phyloP scores from a whole-genome alignment of 768 basidiomycete genomes.

The Candolleomyces eurysporus region DNA sequence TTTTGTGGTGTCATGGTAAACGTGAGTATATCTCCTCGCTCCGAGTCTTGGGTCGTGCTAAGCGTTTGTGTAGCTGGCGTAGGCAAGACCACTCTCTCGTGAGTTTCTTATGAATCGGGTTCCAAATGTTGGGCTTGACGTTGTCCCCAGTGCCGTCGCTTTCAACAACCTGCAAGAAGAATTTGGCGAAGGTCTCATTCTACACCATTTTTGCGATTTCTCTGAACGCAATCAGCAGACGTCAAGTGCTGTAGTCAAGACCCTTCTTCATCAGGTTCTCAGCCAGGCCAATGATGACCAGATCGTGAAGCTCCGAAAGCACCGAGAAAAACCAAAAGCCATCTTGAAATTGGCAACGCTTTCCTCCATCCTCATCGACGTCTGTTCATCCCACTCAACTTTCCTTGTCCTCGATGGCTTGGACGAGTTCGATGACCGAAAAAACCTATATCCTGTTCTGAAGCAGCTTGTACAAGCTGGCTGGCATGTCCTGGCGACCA shows the following conservation, averaged over 20 bases:
- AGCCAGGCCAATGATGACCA: background rate
- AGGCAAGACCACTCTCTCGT: background rate
- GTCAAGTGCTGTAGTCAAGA: background rate
- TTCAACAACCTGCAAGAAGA: background rate
- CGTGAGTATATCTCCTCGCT: background rate
- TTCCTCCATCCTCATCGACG: background rate
- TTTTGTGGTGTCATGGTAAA: background rate
- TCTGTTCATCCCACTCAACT: background rate
- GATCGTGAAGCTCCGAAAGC: background rate
- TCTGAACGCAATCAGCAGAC: background rate
- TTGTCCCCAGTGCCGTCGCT: background rate
- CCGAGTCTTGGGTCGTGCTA: no score
- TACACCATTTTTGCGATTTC: constrained; percentile 1
- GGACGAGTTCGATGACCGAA: background rate
- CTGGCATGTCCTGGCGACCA: background rate
- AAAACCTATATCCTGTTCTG: background rate
- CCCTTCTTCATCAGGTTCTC: background rate
- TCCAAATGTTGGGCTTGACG: background rate
- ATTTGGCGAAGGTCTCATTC: background rate
- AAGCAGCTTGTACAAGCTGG: background rate
- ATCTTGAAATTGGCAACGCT: background rate
- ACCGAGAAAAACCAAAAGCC: background rate
- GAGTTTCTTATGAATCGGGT: background rate
- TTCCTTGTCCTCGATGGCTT: background rate
- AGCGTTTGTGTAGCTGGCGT: background rate